phyloP scores from a whole-genome alignment of 495 filamentous ascomycete genomes.

The Xylona heveae region DNA sequence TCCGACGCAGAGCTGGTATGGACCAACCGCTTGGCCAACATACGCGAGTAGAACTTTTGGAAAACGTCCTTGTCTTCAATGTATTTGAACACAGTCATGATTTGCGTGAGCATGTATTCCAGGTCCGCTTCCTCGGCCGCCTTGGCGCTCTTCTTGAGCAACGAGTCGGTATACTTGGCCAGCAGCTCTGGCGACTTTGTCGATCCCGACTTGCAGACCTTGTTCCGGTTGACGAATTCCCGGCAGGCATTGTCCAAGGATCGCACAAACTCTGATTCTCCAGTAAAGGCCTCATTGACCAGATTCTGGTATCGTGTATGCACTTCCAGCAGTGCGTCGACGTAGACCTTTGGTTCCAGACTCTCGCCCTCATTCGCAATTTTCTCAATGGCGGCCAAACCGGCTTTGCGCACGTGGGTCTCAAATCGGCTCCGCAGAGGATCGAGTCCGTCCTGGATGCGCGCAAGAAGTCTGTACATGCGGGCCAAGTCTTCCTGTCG shows the following conservation, averaged over 20 bases:
- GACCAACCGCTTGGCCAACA: conserved; percentile 85
- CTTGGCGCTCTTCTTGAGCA: conserved; percentile 82
- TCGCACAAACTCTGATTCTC: conserved; percentile 90
- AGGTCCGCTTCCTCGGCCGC: conserved; percentile 83
- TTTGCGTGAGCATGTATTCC: conserved; percentile 74
- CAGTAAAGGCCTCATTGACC: conserved; percentile 80
- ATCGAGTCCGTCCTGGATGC: conserved; percentile 83
- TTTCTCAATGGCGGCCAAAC: conserved; percentile 73
- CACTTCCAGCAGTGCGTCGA: conserved; percentile 83
- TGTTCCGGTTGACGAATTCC: conserved; percentile 94
- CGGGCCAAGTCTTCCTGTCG: conserved; percentile 84
- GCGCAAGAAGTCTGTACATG: conserved; percentile 84
- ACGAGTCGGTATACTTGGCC: conserved; percentile 85
- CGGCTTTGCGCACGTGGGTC: conserved; percentile 76
- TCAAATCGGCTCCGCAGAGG: conserved; percentile 79
- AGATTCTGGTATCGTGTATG: conserved; percentile 83
- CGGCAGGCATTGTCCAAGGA: conserved; percentile 94
- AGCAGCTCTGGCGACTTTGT: conserved; percentile 86
- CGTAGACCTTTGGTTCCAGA: conserved; percentile 89
- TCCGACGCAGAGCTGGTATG: conserved; percentile 87
- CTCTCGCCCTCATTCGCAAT: conserved; percentile 74
- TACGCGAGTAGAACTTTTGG: conserved; percentile 97
- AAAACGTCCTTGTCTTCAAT: conserved; percentile 99
- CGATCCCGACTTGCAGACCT: conserved; percentile 77
- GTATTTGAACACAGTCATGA: conserved; percentile 99